Evolutionary conservation across 176 grass and related monocot species (phyloP).

Genomic region (Cocos nucifera): DNA sequence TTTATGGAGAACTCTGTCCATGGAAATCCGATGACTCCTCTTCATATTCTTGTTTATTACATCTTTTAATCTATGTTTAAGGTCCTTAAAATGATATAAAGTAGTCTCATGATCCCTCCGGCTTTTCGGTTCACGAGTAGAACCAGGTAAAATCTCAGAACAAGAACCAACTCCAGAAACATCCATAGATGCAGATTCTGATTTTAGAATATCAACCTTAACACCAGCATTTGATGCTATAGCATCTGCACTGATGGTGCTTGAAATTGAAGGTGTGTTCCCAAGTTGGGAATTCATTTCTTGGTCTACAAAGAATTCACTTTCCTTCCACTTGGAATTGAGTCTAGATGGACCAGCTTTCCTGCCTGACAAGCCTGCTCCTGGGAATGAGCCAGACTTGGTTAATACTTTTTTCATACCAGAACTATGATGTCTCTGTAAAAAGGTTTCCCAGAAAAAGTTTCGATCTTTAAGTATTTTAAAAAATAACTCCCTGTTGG

Average conservation of each 20-base stretch:
- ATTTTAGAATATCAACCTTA: slow-evolving; percentile 12
- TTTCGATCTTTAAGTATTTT: slow-evolving; percentile 12
- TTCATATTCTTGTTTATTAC: slow-evolving; percentile 27
- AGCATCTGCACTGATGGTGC: not conserved
- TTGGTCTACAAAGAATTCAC: not conserved
- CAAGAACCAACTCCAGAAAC: no score
- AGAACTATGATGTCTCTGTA: not conserved
- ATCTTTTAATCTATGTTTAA: slow-evolving; percentile 2
- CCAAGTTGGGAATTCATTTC: no score
- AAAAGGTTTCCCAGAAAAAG: slow-evolving; percentile 4
- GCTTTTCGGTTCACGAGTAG: no score
- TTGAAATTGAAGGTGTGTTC: not conserved
- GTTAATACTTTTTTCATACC: not conserved
- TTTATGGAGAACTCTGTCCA: slow-evolving; percentile 81
- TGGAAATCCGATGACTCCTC: slow-evolving; percentile 68
- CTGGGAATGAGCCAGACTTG: slow-evolving; percentile 3
- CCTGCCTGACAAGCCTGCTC: not conserved
- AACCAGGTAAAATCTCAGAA: no score
- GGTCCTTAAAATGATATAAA: not conserved
- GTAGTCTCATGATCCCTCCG: no score
- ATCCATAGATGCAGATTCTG: not conserved
- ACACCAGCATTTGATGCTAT: not conserved
- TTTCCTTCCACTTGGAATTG: not conserved
- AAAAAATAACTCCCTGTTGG: not conserved
- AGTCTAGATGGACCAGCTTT: not conserved